Conservation (phyloP, 2,329 filamentous ascomycete species). For the Cordyceps tenuipes region DNA sequence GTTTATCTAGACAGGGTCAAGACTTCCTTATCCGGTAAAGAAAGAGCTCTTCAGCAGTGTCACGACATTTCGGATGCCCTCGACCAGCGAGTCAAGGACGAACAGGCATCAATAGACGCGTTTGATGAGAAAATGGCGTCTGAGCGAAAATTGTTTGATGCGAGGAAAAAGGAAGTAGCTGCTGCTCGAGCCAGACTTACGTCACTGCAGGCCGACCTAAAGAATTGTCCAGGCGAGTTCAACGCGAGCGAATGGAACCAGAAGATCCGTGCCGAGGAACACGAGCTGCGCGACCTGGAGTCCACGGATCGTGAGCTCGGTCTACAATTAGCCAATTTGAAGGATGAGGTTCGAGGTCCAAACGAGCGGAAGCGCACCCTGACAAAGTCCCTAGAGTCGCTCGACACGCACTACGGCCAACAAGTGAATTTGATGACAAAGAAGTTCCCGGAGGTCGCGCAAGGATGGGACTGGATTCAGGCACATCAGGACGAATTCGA, state of each 20-base stretch:
- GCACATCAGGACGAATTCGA: conserved; percentile 61
- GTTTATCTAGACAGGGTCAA: conserved; percentile 54
- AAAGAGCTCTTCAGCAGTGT: conserved; percentile 41
- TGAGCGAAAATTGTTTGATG: conserved; percentile 39
- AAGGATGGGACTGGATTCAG: conserved; percentile 76
- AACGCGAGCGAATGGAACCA: conserved; percentile 63
- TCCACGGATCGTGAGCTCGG: conserved; percentile 30
- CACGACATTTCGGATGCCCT: conserved; percentile 44
- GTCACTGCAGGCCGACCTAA: conserved; percentile 52
- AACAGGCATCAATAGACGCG: conserved; percentile 33
- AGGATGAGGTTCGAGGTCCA: conserved; percentile 33
- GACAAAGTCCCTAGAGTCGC: conserved; percentile 42
- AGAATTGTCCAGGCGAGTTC: conserved; percentile 57
- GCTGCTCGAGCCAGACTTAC: conserved; percentile 50
- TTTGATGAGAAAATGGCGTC: conserved; percentile 38
- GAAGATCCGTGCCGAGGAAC: conserved; percentile 57
- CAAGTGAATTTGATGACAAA: conserved; percentile 57
- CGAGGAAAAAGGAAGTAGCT: conserved; percentile 43
- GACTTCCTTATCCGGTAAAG: conserved; percentile 45
- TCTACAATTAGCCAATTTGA: conserved; percentile 33
- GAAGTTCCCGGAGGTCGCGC: conserved; percentile 54
- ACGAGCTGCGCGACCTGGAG: conserved; percentile 44
- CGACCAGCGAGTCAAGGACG: conserved; percentile 27
- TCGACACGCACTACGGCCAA: conserved; percentile 69
- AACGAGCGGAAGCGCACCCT: conserved; percentile 30